Base-by-base conservation (phyloP, 768 basidiomycete species). In the Lentinula detonsa region DNA sequence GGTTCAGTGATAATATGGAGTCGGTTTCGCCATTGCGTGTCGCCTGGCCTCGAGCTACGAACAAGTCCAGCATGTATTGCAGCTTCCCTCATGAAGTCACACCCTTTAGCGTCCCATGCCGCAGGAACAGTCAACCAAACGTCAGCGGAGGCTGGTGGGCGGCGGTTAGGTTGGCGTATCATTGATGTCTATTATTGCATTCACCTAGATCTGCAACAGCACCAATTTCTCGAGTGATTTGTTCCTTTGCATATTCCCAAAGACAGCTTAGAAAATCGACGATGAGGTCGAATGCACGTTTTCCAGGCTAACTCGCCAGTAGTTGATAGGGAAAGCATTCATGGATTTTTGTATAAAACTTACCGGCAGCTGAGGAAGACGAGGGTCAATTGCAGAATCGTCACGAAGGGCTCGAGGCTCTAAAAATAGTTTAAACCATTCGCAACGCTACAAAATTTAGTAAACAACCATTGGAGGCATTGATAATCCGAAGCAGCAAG, bases 81-180 rank as follows among this genome's bases (percentile, higher is more conserved):
- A 46, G 90, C 90, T 54, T 86, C 87, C 21, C 92, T 82, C 93
- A 94, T 94, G 65, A 93, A 81, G 61, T 88, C 86, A 67, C 89
- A 92, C 0, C 91, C 92, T 64, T 80, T 86, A 1, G 88, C 91
- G 69, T 95, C 92, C 93, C 92, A 95, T 18, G 92, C 93, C 13
- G 93, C 93, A 58, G 93, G 93, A 4, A 93, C 92, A 2, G 90
- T 93, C 60, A 95, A 74, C 80, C 89, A 88, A 5, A 94, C 90
- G 66, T 92, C 89, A 60, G 91, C 92, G 43, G 86, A 78, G 70
- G 91, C 93, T 93, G 66, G 56, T 42, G 13, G 21, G 40, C 23
- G 37, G 16, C 18, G 8, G 45, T 61, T 18, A 61, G 61, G n/a
- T 28, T 45, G 23, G 37, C 51, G 28, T 42, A 52, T 55, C 60